Evolutionary conservation across 2,329 filamentous ascomycete species (phyloP), one percentile per base, ranked within the genome.

Genomic region (Cytospora schulzeri): DNA sequence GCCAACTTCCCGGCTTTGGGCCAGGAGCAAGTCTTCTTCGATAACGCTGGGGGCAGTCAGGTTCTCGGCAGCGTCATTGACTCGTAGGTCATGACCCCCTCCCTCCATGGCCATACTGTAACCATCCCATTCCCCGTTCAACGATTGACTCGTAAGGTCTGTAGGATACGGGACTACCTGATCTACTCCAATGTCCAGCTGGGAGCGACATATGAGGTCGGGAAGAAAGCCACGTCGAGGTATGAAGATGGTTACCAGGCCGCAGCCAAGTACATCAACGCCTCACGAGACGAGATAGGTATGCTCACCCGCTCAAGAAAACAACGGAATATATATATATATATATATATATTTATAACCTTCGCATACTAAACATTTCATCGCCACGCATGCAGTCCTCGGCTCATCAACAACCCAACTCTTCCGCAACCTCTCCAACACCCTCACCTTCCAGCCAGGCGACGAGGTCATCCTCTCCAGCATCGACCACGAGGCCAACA

Each of bases 21-120:
- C 50, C 81, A 87, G 66, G 79, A 62, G 64, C 89, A 92, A 71
- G 81, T 93, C 57, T 92, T 85, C 73, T 84, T 93, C 69, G 91
- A 94, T 72, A 93, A 93, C 72, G 91, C 90, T 14, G 91, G 91
- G 22, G 91, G 91, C 45, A 91, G 87, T 71, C 91, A 93, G 71
- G 82, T 86, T 1, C 77, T 93, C 4, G 85, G 84, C 29, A 79
- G 82, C 19, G 91, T 91, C 19, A 86, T 89, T 64, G 83, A 90
- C 62, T 83, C 84, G 87, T 90, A 73, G 76, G 82, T 76, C 52
- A 54, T 55, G 9, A 31, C 48, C n/a, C 50, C 51, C n/a, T n/a
- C 6, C 28, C 24, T 28, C 1, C 6, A 3, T 50, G 14, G 19
- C 59, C 26, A n/a, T n/a, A 11, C n/a, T 54, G 58, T 7, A 31